A percentile compares a stretch with the other conserved stretches of the same genome.
phyloP scores from a whole-genome alignment of 345 rosid genomes.

The Eucalyptus erythrocorys region DNA sequence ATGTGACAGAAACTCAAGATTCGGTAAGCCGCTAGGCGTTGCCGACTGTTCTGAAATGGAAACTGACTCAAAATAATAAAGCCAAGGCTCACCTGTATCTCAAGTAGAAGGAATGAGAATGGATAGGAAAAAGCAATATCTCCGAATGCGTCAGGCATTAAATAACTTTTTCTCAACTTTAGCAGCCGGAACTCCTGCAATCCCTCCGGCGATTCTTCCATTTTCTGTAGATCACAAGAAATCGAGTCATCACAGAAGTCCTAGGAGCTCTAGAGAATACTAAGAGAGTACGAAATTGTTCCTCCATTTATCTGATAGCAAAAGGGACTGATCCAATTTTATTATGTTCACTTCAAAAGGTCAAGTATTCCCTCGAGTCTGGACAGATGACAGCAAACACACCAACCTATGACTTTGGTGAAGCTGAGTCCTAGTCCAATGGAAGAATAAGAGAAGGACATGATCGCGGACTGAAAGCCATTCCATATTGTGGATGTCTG shows the following conservation, averaged over 20 bases:
- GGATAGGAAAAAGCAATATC: slow-evolving; percentile 12
- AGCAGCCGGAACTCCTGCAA: background rate
- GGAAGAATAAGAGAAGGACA: slow-evolving; percentile 19
- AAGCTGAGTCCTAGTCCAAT: slow-evolving; percentile 18
- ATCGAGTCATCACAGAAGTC: slow-evolving; percentile 19
- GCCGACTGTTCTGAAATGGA: background rate
- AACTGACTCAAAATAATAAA: too few species aligned
- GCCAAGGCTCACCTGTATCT: slow-evolving; percentile 1
- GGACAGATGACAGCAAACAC: background rate
- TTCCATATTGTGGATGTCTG: slow-evolving; percentile 13
- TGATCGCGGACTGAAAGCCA: slow-evolving; percentile 24
- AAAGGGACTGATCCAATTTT: background rate
- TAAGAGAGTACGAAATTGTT: slow-evolving; percentile 16
- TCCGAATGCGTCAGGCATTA: background rate
- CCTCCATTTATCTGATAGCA: background rate
- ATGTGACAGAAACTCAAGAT: background rate
- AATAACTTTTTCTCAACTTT: background rate
- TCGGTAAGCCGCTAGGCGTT: background rate
- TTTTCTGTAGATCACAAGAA: background rate
- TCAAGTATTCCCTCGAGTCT: background rate
- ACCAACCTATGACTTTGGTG: slow-evolving; percentile 9
- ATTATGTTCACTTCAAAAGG: background rate
- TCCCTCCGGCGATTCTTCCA: slow-evolving; percentile 5
- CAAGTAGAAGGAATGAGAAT: background rate
- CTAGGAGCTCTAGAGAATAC: slow-evolving; percentile 25